Evolutionary conservation across 1,284 basidiomycete genomes (phyloP).

Genomic region (Laetiporus sulphureus): DNA sequence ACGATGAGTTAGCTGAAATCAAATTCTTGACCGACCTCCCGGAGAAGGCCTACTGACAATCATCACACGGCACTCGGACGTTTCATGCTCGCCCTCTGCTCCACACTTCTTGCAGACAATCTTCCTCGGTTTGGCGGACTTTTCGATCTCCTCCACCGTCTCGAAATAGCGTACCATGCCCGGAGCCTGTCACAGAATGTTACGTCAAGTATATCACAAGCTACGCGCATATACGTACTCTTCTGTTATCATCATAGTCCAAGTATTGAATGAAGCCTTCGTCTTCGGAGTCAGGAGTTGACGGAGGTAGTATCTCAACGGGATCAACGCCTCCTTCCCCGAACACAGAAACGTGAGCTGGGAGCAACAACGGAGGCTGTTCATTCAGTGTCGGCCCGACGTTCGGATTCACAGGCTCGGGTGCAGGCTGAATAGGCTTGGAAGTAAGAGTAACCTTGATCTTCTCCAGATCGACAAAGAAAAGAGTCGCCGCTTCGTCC

Average conservation of each 20-base stretch:
- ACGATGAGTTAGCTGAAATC: too few relatives aligned
- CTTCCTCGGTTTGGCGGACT: constrained; percentile 32
- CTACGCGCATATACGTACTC: constrained; percentile 44
- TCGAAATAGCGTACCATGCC: constrained; percentile 61
- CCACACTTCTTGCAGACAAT: constrained; percentile 70
- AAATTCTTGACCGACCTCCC: too few relatives aligned
- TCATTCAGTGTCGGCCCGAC: constrained; percentile 4
- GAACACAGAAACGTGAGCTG: constrained; percentile 57
- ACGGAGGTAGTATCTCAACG: constrained; percentile 37
- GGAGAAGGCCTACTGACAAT: constrained; percentile 52
- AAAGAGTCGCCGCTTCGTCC: constrained; percentile 24
- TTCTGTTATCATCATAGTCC: constrained; percentile 56
- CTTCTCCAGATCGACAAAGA: constrained; percentile 48
- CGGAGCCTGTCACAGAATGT: background rate
- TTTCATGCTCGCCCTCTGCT: constrained; percentile 59
- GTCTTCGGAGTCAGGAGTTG: constrained; percentile 33
- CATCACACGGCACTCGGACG: constrained; percentile 54
- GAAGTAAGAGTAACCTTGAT: constrained; percentile 20
- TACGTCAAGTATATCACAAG: background rate
- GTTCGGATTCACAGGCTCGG: too few relatives aligned
- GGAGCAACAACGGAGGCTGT: constrained; percentile 40
- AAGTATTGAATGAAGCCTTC: constrained; percentile 68
- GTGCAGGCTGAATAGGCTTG: constrained; percentile 22
- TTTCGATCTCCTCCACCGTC: constrained; percentile 31
- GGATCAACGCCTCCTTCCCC: constrained; percentile 31